Percentiles rank a stretch among this genome's conserved stretches.
Evolutionary conservation across 2,329 filamentous ascomycete species (phyloP).

Genomic region (Sphaerostilbella broomeana): DNA sequence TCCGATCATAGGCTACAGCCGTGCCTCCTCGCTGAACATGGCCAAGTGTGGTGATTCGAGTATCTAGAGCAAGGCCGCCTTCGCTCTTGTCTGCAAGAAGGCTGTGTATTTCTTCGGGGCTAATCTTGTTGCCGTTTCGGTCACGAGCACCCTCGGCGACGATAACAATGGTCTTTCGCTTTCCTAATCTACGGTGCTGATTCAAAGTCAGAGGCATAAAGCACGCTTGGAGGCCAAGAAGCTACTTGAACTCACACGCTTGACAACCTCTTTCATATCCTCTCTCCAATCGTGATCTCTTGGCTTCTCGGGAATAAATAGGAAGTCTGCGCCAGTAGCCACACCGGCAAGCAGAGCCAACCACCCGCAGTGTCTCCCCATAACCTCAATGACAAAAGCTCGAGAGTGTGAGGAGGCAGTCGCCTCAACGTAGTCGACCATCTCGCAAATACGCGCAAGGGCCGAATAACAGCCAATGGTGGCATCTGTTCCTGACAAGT

Average conservation of each 20-base stretch:
- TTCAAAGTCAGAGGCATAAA: constrained; percentile 14
- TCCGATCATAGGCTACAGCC: constrained; percentile 89
- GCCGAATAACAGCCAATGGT: constrained; percentile 97
- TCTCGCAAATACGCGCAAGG: constrained; percentile 85
- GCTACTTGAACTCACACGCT: constrained; percentile 53
- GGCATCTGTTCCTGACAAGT: constrained; percentile 92
- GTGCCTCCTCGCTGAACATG: constrained; percentile 95
- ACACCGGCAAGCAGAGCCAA: constrained; percentile 93
- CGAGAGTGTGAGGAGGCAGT: constrained; percentile 91
- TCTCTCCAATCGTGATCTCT: constrained; percentile 81
- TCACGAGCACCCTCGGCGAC: constrained; percentile 93
- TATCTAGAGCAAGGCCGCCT: constrained; percentile 71
- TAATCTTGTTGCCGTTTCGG: constrained; percentile 75
- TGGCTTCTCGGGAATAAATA: constrained; percentile 94
- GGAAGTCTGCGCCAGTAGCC: constrained; percentile 88
- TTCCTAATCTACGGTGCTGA: constrained; percentile 79
- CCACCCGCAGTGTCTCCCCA: constrained; percentile 98
- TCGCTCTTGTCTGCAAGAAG: constrained; percentile 68
- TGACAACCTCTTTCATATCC: constrained; percentile 76
- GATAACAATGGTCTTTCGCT: constrained; percentile 97
- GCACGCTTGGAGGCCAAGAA: too few relatives aligned
- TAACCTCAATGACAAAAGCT: constrained; percentile 96
- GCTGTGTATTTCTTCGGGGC: constrained; percentile 73
- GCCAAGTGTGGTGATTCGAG: constrained; percentile 87
- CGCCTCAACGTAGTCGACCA: constrained; percentile 94